These are phyloP conservation scores for Endocarpon pusillum DNA, from an alignment of 495 filamentous ascomycete species.

Conservation along the genomic window DNA sequence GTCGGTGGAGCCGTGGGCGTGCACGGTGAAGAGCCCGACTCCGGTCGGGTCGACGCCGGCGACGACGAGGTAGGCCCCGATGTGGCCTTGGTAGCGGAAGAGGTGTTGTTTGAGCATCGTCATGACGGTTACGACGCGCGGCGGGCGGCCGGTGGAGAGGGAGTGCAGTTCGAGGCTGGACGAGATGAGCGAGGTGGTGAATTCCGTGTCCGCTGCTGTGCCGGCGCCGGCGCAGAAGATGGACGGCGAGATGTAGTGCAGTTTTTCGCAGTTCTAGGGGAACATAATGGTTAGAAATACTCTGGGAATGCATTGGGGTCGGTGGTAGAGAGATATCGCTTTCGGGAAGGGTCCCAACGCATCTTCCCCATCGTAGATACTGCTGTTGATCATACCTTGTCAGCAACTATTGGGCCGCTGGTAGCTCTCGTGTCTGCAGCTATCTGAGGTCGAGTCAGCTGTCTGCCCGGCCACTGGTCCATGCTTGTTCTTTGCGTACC, in stretches of 20 bases:
- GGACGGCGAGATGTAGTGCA: conserved; percentile 95
- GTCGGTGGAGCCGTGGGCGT: conserved; percentile 95
- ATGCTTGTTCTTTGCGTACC: conserved; percentile 31
- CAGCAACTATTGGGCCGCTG: conserved; percentile 92
- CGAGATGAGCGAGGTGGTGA: conserved; percentile 95
- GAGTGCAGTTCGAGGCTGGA: conserved; percentile 96
- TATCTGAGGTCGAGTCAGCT: conserved; percentile 36
- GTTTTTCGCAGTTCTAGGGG: conserved; percentile 88
- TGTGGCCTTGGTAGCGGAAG: conserved; percentile 94
- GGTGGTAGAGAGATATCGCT: background rate
- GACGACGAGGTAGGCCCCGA: conserved; percentile 95
- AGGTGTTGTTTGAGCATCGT: conserved; percentile 99
- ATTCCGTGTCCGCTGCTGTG: conserved; percentile 97
- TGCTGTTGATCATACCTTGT: conserved; percentile 67
- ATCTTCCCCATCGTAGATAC: too few species aligned
- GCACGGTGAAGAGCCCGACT: conserved; percentile 90
- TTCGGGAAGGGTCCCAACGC: too few species aligned
- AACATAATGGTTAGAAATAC: conserved; percentile 1
- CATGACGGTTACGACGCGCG: conserved; percentile 97
- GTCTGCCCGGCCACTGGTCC: background rate
- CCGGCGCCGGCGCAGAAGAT: conserved; percentile 99
- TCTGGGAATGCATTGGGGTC: background rate
- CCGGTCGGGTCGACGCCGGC: conserved; percentile 96
- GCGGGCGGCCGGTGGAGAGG: conserved; percentile 85
- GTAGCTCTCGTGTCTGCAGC: conserved; percentile 97